These are phyloP conservation scores for Colletotrichum lupini DNA, from an alignment of 2,329 filamentous ascomycete genomes.

Conservation along the genomic window DNA sequence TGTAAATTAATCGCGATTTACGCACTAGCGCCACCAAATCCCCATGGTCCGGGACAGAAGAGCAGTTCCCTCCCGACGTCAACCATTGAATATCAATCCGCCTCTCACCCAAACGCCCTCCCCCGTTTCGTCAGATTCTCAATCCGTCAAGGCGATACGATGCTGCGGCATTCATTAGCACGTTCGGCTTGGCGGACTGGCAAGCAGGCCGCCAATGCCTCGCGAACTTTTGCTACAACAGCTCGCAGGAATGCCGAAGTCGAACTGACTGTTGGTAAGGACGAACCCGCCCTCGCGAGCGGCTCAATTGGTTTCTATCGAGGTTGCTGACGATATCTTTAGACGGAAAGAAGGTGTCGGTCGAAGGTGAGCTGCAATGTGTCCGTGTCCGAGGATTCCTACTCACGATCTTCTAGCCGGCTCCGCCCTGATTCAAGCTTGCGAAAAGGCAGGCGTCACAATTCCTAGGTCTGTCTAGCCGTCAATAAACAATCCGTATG, in stretches of 20 bases:
- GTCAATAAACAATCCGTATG: constrained; percentile 10
- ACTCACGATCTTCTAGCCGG: constrained; percentile 72
- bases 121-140: constrained; percentile 51
- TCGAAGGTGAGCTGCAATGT: constrained; percentile 76
- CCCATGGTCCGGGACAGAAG: constrained; percentile 44
- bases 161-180: constrained; percentile 76
- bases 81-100: constrained; percentile 53
- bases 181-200: constrained; percentile 75
- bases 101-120: constrained; percentile 40
- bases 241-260: constrained; percentile 87
- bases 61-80: constrained; percentile 52
- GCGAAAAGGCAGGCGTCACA: constrained; percentile 94
- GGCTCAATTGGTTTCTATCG: constrained; percentile 44
- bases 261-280: constrained; percentile 90
- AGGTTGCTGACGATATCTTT: constrained; percentile 46
- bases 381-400: constrained; percentile 28
- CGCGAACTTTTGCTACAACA: constrained; percentile 86
- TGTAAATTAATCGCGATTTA: constrained; percentile 56
- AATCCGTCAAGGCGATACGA: constrained; percentile 70
- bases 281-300: constrained; percentile 35
- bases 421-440: constrained; percentile 97
- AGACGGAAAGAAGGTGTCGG: constrained; percentile 98
- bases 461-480: constrained; percentile 77
- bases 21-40: constrained; percentile 52
- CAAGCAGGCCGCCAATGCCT: constrained; percentile 68